Evolutionary conservation across 208 protist species (phyloP), one percentile per base, ranked within the genome.

Genomic region (Leishmania braziliensis): DNA sequence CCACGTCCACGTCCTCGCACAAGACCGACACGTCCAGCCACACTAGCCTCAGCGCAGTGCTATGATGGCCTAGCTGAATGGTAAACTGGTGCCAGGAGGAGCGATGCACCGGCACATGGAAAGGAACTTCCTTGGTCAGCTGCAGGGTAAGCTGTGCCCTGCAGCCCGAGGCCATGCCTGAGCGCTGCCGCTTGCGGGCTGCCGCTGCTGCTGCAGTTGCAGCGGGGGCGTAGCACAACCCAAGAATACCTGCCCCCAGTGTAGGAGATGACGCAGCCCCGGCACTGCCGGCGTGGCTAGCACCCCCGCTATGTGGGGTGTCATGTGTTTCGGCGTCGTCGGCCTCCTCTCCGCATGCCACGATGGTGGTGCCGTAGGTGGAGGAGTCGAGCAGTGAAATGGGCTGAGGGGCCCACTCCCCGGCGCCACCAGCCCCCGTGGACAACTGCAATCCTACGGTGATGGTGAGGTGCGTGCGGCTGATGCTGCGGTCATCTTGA

Each of bases 401-500:
- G 14, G 85, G 79, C 36, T 87, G 87, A 16, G 87, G 84, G n/a
- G 66, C 60, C n/a, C 29, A 62, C n/a, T n/a, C 51, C 16, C 5
- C 33, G 46, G 51, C 23, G 58, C 16, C 51, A n/a, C 72, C 9
- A n/a, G n/a, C 71, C 46, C 50, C 71, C n/a, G 68, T 36, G 56
- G 33, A 72, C 46, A 53, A 50, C 53, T 43, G 58, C 43, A 81
- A 10, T 0, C 86, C 89, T 12, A 95, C 83, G 1, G 75, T 75
- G 16, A 95, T 79, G 33, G 86, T 86, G 56, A 97, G 90, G 78
- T 97, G 94, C 8, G 73, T 86, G 16, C 92, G 91, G 66, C 94
- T 97, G 79, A 97, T 94, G 83, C 92, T 96, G 60, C 85, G 84
- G 75, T 97, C 92, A 53, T 89, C 88, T 8, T 82, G 80, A 66